Base-by-base conservation (phyloP, 1,139 yeast species). In the Hemisphaericaspora xylofermentans region DNA sequence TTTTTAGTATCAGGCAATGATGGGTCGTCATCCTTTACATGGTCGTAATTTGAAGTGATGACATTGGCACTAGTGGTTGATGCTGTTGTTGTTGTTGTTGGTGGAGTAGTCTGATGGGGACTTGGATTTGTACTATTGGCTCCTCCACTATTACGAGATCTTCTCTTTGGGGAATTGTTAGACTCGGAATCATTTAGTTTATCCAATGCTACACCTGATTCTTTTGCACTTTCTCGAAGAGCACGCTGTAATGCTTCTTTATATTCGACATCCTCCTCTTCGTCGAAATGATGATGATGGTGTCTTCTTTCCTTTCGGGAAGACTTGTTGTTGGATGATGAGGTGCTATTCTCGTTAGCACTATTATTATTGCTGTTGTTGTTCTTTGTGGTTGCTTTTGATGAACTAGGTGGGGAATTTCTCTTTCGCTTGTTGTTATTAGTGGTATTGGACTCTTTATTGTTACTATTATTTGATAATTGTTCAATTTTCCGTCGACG, bases 191-290 rank as follows among this genome's bases (percentile, higher is more conserved):
- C 25, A 13, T 33, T 30, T 19, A 31, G 21, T 35, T 45, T 46
- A 17, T 46, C 45, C 6, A 43, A 24, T 6, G 39, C 28, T 10
- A 47, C 26, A 1, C 52, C 52, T 15, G 51, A 58, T 45, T 69
- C 76, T 48, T 77, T 75, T 10, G 84, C 87, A 49, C 87, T 79
- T 58, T 84, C 91, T 51, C 84, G 80, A 34, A 84, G 66, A 0
- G 88, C 91, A 43, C 83, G 74, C 45, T 82, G 83, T 42, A 85
- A 66, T 54, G 81, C 83, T 49, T 77, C 82, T 52, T 84, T 88
- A 53, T 81, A 84, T 19, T 74, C 78, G 21, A 81, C 82, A 45
- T 78, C 82, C 15, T 48, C 43, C 49, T 78, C 82, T 51, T 84
- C 89, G 52, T 81, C 84, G 17, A 73, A 77, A 22, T 78, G 82